Conservation (phyloP, 106 monocot genomes). For the Allium cepa region DNA sequence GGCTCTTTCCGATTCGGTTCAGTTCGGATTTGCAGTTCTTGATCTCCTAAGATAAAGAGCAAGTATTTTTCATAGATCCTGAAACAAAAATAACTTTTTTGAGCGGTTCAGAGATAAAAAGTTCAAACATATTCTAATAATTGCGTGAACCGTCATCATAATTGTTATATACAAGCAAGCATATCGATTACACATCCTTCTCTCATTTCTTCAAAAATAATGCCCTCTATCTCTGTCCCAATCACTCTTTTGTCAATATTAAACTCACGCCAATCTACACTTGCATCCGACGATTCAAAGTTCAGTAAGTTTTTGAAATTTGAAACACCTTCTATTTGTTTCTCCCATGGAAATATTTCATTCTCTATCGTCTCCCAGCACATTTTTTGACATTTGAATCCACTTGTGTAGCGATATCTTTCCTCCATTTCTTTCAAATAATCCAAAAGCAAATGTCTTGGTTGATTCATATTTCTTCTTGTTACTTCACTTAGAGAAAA, state of each 20-base stretch:
- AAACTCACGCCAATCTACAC: conserved; percentile 1
- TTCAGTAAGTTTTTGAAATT: neutral
- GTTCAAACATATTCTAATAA: too few relatives aligned
- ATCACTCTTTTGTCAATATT: conserved; percentile 1
- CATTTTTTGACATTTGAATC: neutral
- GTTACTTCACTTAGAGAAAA: neutral
- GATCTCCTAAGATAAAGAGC: too few relatives aligned
- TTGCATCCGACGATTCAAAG: neutral
- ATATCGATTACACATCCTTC: conserved; percentile 5
- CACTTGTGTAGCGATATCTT: neutral
- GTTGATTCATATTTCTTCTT: neutral
- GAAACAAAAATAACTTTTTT: too few relatives aligned
- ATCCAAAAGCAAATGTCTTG: conserved; percentile 12
- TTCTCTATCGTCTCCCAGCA: neutral
- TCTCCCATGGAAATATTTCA: neutral
- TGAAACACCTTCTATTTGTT: conserved; percentile 1
- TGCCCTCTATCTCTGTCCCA: neutral
- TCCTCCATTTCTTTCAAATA: conserved; percentile 10
- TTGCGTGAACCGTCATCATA: too few relatives aligned
- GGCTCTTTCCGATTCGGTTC: too few relatives aligned
- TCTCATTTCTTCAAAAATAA: conserved; percentile 10
- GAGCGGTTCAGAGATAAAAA: too few relatives aligned
- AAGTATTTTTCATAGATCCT: too few relatives aligned
- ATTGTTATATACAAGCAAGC: neutral
- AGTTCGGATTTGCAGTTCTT: too few relatives aligned